Base-by-base conservation (phyloP, 208 protist genomes). In the Crithidia sp. region DNA sequence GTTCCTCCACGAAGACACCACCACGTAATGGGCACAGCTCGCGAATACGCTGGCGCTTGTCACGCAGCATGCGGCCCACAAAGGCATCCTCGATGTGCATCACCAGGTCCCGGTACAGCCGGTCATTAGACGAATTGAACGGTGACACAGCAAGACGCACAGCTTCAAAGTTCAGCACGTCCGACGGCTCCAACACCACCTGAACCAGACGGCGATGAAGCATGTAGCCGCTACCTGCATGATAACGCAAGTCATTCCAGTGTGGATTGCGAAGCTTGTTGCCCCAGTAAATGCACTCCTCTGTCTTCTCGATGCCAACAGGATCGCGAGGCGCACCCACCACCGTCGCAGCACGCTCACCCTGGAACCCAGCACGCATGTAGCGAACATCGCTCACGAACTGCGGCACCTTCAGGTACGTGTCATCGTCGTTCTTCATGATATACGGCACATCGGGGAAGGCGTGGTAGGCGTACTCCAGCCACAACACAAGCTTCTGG, bases 391-490 rank as follows among this genome's bases (percentile, higher is more conserved):
- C 85, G 39, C 71, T 55, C 57, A 89, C 67, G 54, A 78, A 83
- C 71, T 89, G 81, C 71, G 84, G 84, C 68, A 89, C 79, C 54
- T 73, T 77, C 47, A 84, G 4, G 52, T 82, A 88, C 45, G 66
- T 67, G 66, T 88, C 83, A 65, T 88, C 83, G 55, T 88, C 83
- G 28, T 76, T 71, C 66, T 85, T 88, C 47, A 66, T 74, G 50
- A 89, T 63, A 69, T 79, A 90, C 13, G 57, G 53, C 19, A 78
- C 78, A 13, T 72, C 56, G 36, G 61, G 69, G 62, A 87, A 90
- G 3, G 72, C 39, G 54, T 71, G 57, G 67, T 87, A 76, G 56
- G 77, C 77, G 55, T 84, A 77, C 7, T 75, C 28, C 57, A 86
- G 77, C 81, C 78, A 85, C 39, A 85, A 47, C 47, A 82, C 70